Evolutionary conservation across 2,329 filamentous ascomycete species (phyloP).

Genomic region (Fusarium xyrophilum): DNA sequence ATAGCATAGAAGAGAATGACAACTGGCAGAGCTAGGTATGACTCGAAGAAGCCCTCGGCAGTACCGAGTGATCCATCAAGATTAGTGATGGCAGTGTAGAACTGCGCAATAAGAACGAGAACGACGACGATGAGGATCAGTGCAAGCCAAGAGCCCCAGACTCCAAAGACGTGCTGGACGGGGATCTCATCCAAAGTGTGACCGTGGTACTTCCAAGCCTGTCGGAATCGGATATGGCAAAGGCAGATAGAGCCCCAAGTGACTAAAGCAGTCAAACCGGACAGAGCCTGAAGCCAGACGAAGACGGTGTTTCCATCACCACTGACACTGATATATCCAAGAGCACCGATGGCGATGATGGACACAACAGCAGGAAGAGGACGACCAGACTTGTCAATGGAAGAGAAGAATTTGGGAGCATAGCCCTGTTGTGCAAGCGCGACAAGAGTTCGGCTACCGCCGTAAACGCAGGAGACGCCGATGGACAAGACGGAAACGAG

Average conservation of each 20-base stretch:
- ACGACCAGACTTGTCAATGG: conserved; percentile 64
- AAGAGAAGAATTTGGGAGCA: conserved; percentile 63
- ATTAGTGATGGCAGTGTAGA: conserved; percentile 56
- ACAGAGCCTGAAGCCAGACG: conserved; percentile 70
- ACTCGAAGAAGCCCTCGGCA: conserved; percentile 59
- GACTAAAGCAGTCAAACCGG: conserved; percentile 69
- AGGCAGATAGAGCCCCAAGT: conserved; percentile 74
- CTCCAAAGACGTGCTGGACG: conserved; percentile 66
- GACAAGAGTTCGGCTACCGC: conserved; percentile 64
- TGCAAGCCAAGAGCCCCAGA: conserved; percentile 70
- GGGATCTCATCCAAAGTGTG: conserved; percentile 71
- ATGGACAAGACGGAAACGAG: conserved; percentile 65
- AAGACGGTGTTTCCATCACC: conserved; percentile 60
- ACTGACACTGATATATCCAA: conserved; percentile 58
- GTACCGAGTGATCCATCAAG: conserved; percentile 39
- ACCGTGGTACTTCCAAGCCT: conserved; percentile 67
- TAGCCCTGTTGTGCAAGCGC: conserved; percentile 66
- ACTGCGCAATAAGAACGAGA: conserved; percentile 63
- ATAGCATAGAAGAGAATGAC: conserved; percentile 60
- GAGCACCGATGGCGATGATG: conserved; percentile 56
- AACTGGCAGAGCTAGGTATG: conserved; percentile 61
- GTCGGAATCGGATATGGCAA: conserved; percentile 72
- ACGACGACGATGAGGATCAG: conserved; percentile 64
- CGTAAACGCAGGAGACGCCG: conserved; percentile 65
- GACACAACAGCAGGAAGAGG: conserved; percentile 59